Evolutionary conservation across 2,329 filamentous ascomycete species (phyloP).

Genomic region (Neurospora sp.): DNA sequence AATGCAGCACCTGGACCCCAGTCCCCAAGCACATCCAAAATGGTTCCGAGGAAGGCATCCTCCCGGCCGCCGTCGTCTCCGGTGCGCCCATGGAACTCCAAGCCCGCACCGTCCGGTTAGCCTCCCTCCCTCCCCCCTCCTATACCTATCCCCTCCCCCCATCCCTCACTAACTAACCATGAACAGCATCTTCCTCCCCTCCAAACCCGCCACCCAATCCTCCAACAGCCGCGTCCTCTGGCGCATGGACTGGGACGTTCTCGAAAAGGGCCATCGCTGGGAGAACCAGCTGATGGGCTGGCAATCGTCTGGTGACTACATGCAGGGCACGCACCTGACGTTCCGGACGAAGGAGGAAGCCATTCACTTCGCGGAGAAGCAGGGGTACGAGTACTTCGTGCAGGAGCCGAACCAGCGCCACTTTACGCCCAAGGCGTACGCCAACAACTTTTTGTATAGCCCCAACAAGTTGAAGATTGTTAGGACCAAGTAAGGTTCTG

Average conservation of each 20-base stretch:
- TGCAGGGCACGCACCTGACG: conserved; percentile 87
- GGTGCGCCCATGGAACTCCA: conserved; percentile 91
- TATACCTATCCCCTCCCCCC: background rate
- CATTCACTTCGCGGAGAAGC: conserved; percentile 92
- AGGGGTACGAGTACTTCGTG: conserved; percentile 98
- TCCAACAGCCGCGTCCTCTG: conserved; percentile 62
- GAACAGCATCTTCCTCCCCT: conserved; percentile 75
- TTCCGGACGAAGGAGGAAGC: conserved; percentile 94
- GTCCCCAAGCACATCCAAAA: conserved; percentile 84
- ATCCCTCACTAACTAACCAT: conserved; percentile 6
- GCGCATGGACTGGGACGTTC: conserved; percentile 98
- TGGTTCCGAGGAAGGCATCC: conserved; percentile 69
- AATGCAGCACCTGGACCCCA: conserved; percentile 71
- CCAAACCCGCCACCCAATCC: conserved; percentile 95
- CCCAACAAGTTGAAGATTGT: conserved; percentile 81
- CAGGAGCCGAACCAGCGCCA: conserved; percentile 89
- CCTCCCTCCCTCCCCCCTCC: background rate
- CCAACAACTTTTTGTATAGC: conserved; percentile 88
- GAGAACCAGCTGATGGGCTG: conserved; percentile 98
- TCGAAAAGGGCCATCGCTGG: conserved; percentile 90
- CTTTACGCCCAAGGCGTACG: conserved; percentile 86
- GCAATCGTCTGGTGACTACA: conserved; percentile 89
- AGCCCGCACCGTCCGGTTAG: conserved; percentile 79
- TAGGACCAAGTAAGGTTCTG: conserved; percentile 57
- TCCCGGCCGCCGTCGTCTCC: conserved; percentile 79